Evolutionary conservation across 257 asterid species (phyloP), one percentile per base, ranked within the genome.

Genomic region (Lithospermum erythrorhizon): DNA sequence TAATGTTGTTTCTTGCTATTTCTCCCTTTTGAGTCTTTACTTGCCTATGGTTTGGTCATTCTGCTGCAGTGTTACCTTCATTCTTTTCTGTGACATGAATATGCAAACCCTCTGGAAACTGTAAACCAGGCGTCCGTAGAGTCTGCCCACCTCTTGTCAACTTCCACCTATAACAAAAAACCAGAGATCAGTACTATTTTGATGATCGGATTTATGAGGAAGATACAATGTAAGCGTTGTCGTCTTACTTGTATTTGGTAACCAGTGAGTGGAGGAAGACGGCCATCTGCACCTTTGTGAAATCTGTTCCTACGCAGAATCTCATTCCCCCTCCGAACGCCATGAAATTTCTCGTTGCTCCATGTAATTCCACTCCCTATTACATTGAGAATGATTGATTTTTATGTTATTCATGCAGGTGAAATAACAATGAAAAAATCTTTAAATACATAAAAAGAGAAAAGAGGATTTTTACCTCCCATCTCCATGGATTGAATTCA

Each of bases 261-360:
- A 84, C 84, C 53, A 90, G 68, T 68, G 88, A 75, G 68, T 87
- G 97, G 59, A 90, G 81, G 73, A 84, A 90, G 61, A 81, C 82
- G 30, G 96, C 94, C 95, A 87, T 87, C 66, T 90, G 95, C 72
- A 90, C 74, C 78, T 87, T 90, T 18, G 88, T 79, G 83, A 90
- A 90, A 53, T 90, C 96, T 57, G 97, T 77, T 59, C 97, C 97
- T 9, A 90, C 93, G 63, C 97, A 90, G 63, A 90, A 84, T 66
- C 96, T 76, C 95, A 90, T 81, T 30, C 96, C 97, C 8, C 97
- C 97, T 68, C 90, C 97, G 62, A 87, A 87, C 53, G 97, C 97
- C 95, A 90, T 87, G 85, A 90, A 90, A 65, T 87, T 84, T 83
- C 73, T 85, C n/a, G 97, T 72, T 65, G 95, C 95, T 25, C 82